Evolutionary conservation across 2,329 filamentous ascomycete genomes (phyloP), one percentile per base, ranked within the genome.

Genomic region (Truncatella angustata): DNA sequence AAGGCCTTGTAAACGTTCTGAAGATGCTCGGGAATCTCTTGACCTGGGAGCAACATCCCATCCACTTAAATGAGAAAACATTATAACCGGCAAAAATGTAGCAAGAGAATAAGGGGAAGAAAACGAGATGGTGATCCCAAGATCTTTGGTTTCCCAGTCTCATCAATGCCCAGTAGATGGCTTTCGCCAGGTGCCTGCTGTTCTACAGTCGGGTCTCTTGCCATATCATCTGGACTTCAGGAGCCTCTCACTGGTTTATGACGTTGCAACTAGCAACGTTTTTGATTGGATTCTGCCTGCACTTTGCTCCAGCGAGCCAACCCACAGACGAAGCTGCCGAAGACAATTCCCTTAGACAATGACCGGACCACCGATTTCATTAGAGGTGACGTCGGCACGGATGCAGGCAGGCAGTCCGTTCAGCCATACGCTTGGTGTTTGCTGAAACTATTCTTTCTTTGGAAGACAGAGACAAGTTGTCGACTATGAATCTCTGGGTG

Each of bases 31-130:
- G 49, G 50, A 20, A 37, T 54, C 57, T 47, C 56, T 59, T 43
- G 54, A 52, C 45, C 58, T 49, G 52, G 58, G 57, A 24, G 47
- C 26, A 14, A 26, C 23, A 45, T 60, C 60, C 24, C 58, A 54
- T 37, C 63, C 66, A 14, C 62, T 59, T 54, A 67, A 63, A 24
- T 57, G 60, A 51, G 64, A 66, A 53, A 56, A 56, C 66, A 67
- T 68, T 36, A 51, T 55, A 37, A 18, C n/a, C 5, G 18, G 20
- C 5, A 16, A n/a, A 32, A 11, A 26, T 14, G 1, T 4, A 14
- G 18, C 5, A 9, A 11, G 14, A 11, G 37, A 12, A 49, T 26
- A 37, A 14, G n/a, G n/a, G n/a, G n/a, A n/a, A n/a, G n/a, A n/a
- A n/a, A n/a, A n/a, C n/a, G n/a, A n/a, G n/a, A n/a, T n/a, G n/a